These are phyloP conservation scores for Penicillium capsulatum DNA, from an alignment of 2,329 filamentous ascomycete genomes.

Conservation along the genomic window DNA sequence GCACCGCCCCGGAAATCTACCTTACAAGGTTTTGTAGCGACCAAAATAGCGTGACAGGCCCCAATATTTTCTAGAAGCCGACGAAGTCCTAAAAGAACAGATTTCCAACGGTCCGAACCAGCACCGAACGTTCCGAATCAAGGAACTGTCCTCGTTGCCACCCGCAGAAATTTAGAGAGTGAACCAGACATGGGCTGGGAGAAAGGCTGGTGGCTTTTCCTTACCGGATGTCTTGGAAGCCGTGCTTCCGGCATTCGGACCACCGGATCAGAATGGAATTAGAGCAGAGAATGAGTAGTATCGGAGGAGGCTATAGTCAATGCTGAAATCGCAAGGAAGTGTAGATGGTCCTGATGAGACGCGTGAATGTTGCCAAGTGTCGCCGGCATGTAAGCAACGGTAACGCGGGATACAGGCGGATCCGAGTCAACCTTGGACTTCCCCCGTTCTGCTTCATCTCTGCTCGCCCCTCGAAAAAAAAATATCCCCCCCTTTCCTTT, in stretches of 20 bases:
- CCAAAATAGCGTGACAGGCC: no score
- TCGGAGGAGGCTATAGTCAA: no score
- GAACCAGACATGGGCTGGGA: constrained; percentile 13
- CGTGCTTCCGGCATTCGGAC: background rate
- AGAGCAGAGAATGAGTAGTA: no score
- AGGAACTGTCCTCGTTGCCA: constrained; percentile 13
- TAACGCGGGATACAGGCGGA: background rate
- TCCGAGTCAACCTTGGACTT: background rate
- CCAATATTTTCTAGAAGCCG: no score
- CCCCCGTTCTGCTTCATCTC: constrained; percentile 2
- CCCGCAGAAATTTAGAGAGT: constrained; percentile 18
- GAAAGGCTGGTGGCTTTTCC: constrained; percentile 10
- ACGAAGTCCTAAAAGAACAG: no score
- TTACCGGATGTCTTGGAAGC: constrained; percentile 13
- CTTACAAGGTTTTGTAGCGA: no score
- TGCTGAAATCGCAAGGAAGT: no score
- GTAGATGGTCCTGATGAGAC: no score
- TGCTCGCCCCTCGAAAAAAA: constrained; percentile 11
- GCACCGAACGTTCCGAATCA: no score
- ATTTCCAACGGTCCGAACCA: no score
- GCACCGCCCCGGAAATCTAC: constrained; percentile 1
- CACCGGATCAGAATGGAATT: no score
- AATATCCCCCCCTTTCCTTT: constrained; percentile 6
- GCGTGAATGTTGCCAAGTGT: constrained; percentile 6
- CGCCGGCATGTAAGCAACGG: constrained; percentile 11